Evolutionary conservation across 768 basidiomycete species (phyloP).

Genomic region (Mycena belliarum): DNA sequence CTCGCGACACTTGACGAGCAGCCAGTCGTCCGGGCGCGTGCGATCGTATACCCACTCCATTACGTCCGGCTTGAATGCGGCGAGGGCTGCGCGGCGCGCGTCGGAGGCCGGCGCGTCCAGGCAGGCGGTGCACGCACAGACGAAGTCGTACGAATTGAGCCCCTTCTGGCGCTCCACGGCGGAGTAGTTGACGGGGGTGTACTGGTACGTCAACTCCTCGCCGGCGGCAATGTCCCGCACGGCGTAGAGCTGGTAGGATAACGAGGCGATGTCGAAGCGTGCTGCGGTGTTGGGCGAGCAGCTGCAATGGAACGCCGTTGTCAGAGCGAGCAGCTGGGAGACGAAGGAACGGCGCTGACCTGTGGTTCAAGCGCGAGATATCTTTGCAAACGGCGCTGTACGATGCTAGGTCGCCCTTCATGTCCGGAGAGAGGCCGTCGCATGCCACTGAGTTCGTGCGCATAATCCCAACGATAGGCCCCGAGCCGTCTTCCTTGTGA

Average conservation of each 20-base stretch:
- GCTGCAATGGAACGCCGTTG: background rate
- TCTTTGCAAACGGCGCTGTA: conserved; percentile 31
- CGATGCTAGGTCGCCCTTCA: conserved; percentile 9
- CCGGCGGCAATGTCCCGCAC: conserved; percentile 30
- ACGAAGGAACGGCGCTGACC: conserved; percentile 21
- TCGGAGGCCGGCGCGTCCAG: conserved; percentile 17
- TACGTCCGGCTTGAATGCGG: background rate
- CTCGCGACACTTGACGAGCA: conserved; percentile 5
- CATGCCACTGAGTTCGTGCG: conserved; percentile 36
- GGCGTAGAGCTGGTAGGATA: conserved; percentile 32
- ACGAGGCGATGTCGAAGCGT: conserved; percentile 27
- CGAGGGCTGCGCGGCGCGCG: conserved; percentile 4
- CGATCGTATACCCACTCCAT: background rate
- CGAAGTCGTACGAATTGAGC: conserved; percentile 32
- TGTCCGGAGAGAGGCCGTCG: conserved; percentile 18
- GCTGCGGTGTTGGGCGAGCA: conserved; percentile 24
- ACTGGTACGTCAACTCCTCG: conserved; percentile 36
- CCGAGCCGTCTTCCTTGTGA: conserved; percentile 35
- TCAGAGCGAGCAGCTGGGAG: background rate
- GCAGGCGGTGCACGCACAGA: conserved; percentile 36
- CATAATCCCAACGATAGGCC: conserved; percentile 33
- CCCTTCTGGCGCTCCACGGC: conserved; percentile 26
- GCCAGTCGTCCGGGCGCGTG: conserved; percentile 3
- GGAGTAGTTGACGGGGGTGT: conserved; percentile 20
- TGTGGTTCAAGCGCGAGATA: conserved; percentile 40